Percentiles rank a stretch among this genome's conserved stretches.
Conservation (phyloP, 2,329 filamentous ascomycete genomes). For the Microsporum canis region DNA sequence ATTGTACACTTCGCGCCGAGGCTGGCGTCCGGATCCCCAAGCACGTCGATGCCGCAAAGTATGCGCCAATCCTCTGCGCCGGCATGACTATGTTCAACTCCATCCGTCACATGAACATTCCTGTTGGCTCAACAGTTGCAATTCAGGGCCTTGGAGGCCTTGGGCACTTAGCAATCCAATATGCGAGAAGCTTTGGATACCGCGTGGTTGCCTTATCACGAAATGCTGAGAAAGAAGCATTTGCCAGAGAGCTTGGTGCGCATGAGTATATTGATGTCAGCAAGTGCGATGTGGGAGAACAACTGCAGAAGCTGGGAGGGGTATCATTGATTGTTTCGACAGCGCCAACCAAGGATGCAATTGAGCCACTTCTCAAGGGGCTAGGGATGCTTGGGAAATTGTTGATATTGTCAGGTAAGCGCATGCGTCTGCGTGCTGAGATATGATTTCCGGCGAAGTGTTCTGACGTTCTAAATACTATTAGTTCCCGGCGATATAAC, state of each 20-base stretch:
- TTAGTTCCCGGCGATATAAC: conserved; percentile 18
- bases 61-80: conserved; percentile 38
- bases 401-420: conserved; percentile 22
- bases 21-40: conserved; percentile 36
- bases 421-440: not conserved
- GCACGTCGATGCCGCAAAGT: conserved; percentile 36
- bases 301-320: conserved; percentile 28
- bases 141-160: conserved; percentile 53
- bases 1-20: conserved; percentile 28
- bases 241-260: conserved; percentile 44
- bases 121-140: conserved; percentile 37
- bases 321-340: conserved; percentile 29
- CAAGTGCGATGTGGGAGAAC: conserved; percentile 26
- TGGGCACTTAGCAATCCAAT: conserved; percentile 69
- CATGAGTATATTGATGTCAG: conserved; percentile 44
- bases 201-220: conserved; percentile 42
- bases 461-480: no score
- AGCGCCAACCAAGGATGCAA: conserved; percentile 26
- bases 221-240: conserved; percentile 41
- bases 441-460: not conserved
- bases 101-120: conserved; percentile 39
- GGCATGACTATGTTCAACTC: conserved; percentile 44
- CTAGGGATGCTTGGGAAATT: conserved; percentile 27
- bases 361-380: conserved; percentile 27
- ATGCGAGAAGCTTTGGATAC: conserved; percentile 82